These are phyloP conservation scores for Cucurbita moschata DNA, from an alignment of 306 rosid genomes.

Conservation along the genomic window DNA sequence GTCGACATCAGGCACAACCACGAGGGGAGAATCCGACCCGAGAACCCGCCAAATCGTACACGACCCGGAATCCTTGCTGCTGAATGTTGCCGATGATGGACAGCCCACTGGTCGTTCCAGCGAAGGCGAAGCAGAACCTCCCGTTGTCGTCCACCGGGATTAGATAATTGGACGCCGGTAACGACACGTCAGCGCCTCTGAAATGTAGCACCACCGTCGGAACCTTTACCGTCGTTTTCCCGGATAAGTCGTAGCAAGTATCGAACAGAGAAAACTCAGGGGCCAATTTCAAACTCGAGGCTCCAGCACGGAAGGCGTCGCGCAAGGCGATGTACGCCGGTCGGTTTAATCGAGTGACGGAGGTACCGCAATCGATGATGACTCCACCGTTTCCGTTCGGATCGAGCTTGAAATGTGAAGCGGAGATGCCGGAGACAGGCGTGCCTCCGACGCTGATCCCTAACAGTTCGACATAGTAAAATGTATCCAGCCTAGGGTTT, in stretches of 20 bases:
- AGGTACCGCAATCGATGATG: slow-evolving; percentile 78
- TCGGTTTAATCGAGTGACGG: slow-evolving; percentile 68
- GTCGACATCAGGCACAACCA: slow-evolving; percentile 40
- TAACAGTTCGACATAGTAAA: slow-evolving; percentile 64
- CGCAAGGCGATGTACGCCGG: slow-evolving; percentile 56
- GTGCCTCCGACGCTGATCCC: slow-evolving; percentile 75
- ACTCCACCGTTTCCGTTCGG: slow-evolving; percentile 72
- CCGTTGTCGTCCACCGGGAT: slow-evolving; percentile 79
- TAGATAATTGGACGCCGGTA: slow-evolving; percentile 74
- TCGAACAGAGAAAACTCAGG: slow-evolving; percentile 81
- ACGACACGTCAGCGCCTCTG: slow-evolving; percentile 54
- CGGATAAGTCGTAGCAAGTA: slow-evolving; percentile 76
- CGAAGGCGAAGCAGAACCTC: slow-evolving; percentile 84
- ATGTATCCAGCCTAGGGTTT: slow-evolving; percentile 71
- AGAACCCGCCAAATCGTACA: slow-evolving; percentile 46
- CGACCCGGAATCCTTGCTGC: slow-evolving; percentile 91
- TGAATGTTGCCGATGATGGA: slow-evolving; percentile 89
- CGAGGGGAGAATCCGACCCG: slow-evolving; percentile 88
- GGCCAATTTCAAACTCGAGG: slow-evolving; percentile 39
- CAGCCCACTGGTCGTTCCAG: slow-evolving; percentile 69
- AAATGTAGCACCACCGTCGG: slow-evolving; percentile 84
- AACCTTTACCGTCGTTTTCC: slow-evolving; percentile 57
- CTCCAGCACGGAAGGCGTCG: slow-evolving; percentile 53
- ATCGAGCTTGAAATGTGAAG: slow-evolving; percentile 51
- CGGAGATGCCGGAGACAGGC: slow-evolving; percentile 43